Evolutionary conservation across 768 basidiomycete species (phyloP).

Genomic region (Grammothele lineata): DNA sequence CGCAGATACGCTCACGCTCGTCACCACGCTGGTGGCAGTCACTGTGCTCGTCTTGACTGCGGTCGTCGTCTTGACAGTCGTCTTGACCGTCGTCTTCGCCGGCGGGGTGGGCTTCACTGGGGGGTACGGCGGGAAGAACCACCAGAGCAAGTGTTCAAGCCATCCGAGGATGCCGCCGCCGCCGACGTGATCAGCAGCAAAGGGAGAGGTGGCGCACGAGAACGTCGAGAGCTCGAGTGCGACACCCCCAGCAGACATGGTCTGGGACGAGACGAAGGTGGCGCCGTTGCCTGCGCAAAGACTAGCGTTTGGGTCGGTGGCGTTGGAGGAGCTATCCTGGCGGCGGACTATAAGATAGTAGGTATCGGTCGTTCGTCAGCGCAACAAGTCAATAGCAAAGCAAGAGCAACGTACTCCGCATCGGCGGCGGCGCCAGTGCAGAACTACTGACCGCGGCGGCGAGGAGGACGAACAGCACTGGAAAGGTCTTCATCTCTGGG

Average conservation of each 20-base stretch:
- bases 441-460: neutral
- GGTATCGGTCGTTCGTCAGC: too few relatives aligned
- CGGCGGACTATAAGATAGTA: constrained; percentile 1
- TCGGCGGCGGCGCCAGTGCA: constrained; percentile 8
- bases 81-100: neutral
- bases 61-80: neutral
- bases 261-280: constrained; percentile 1
- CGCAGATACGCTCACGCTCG: neutral
- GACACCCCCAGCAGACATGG: neutral
- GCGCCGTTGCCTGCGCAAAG: neutral
- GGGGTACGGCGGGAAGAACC: constrained; percentile 6
- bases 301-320: neutral
- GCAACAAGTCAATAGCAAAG: neutral
- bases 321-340: constrained; percentile 1
- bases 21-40: neutral
- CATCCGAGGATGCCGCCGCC: constrained; percentile 4
- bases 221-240: constrained; percentile 6
- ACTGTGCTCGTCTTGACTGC: neutral
- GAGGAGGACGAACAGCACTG: constrained; percentile 5
- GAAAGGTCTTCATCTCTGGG: constrained; percentile 7
- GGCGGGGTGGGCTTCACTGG: neutral
- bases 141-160: constrained; percentile 11
- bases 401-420: constrained; percentile 1
- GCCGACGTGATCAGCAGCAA: neutral
- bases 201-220: constrained; percentile 4